Evolutionary conservation across 2,329 filamentous ascomycete genomes (phyloP).

Genomic region (Fusarium circinatum): DNA sequence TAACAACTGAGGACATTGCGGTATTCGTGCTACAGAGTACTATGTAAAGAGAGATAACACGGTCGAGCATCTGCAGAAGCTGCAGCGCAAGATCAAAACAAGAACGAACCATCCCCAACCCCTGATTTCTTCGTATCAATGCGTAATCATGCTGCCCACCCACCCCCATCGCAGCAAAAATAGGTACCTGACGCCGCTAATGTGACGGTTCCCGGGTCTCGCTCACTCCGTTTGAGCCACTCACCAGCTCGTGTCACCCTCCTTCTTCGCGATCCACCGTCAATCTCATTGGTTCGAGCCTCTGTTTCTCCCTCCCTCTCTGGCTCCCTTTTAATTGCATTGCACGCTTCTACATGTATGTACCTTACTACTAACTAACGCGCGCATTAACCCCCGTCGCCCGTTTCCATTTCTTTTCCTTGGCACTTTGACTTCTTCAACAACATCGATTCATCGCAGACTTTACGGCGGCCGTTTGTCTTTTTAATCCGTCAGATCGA

Average conservation of each 20-base stretch:
- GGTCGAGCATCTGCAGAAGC: background rate
- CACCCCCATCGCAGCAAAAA: conserved; percentile 15
- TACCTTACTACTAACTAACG: background rate
- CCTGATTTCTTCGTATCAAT: conserved; percentile 31
- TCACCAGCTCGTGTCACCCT: conserved; percentile 33
- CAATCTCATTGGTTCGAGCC: conserved; percentile 18
- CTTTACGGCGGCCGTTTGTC: conserved; percentile 14
- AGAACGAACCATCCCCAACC: background rate
- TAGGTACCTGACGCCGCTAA: conserved; percentile 16
- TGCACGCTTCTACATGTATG: conserved; percentile 4
- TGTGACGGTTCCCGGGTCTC: conserved; percentile 19
- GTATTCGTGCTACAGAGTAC: background rate
- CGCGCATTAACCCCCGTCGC: conserved; percentile 23
- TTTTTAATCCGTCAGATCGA: conserved; percentile 7
- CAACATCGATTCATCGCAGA: conserved; percentile 34
- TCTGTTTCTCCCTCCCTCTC: conserved; percentile 27
- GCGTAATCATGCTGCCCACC: conserved; percentile 15
- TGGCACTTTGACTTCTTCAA: conserved; percentile 41
- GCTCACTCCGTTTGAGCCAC: conserved; percentile 28
- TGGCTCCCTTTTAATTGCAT: conserved; percentile 32
- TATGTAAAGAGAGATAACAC: background rate
- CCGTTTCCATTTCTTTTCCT: conserved; percentile 38
- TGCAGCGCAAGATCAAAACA: background rate
- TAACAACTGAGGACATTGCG: background rate
- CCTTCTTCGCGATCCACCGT: conserved; percentile 27